Evolutionary conservation across 163 green algal species (phyloP).

Genomic region (Scenedesmus sp.): DNA sequence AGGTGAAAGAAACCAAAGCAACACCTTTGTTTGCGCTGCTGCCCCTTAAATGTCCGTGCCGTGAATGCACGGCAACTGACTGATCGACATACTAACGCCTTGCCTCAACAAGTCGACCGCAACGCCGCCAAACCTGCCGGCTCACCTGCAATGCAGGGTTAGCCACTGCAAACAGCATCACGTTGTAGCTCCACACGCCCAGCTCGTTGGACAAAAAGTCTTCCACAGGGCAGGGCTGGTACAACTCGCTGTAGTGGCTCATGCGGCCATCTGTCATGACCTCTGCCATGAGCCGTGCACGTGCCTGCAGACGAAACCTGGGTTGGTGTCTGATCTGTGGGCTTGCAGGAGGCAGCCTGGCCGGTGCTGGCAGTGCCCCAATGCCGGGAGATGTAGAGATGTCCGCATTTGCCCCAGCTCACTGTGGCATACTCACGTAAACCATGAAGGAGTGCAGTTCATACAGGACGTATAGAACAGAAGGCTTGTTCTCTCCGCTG

Average conservation of each 20-base stretch:
- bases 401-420: too few species aligned
- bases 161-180: constrained; percentile 49
- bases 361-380: too few species aligned
- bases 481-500: neutral
- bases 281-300: neutral
- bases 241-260: constrained; percentile 42
- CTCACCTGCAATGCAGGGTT: constrained; percentile 33
- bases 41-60: too few species aligned
- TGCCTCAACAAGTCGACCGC: neutral
- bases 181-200: constrained; percentile 47
- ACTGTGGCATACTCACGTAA: too few species aligned
- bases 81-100: neutral
- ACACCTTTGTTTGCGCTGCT: too few species aligned
- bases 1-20: too few species aligned
- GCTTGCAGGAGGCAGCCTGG: neutral
- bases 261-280: constrained; percentile 8
- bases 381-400: too few species aligned
- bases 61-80: too few species aligned
- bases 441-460: too few species aligned
- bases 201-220: constrained; percentile 42
- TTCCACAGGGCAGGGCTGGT: constrained; percentile 45
- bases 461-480: too few species aligned
- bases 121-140: neutral
- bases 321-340: neutral
- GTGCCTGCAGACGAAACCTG: neutral